Evolutionary conservation across 2,329 filamentous ascomycete genomes (phyloP), one percentile per base, ranked within the genome.

Genomic region (Cercospora brassicicola): DNA sequence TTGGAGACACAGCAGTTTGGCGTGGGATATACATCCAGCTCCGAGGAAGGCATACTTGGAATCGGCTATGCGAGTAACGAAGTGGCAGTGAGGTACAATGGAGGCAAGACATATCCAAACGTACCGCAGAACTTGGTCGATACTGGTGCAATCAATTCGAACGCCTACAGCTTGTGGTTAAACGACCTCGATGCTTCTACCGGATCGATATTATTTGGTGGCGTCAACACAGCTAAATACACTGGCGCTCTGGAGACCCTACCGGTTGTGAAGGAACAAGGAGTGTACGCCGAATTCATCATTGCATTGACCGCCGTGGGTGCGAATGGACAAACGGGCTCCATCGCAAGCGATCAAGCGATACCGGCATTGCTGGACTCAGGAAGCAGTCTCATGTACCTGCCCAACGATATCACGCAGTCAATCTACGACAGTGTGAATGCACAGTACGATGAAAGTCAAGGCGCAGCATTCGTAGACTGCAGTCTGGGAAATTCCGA

Each of bases 1-100:
- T 73, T 93, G 33, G 71, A 82, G 3, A 79, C 82, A 65, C 81
- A 93, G 65, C 90, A 93, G 74, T 92, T 94, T 73, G 91, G 91
- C 68, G 83, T 94, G 69, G 91, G 91, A 51, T 92, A 93, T 76
- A 76, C 71, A 0, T 89, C 87, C 2, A 82, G 74, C 51, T 88
- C 86, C 4, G 66, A 77, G 31, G 78, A 96, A 78, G 92, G 92
- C 45, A 92, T 98, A 51, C 79, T 97, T 20, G 94, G 94, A 18
- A 90, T 98, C 69, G 94, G 94, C 6, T 97, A 97, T 78, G 78
- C 85, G 0, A 78, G 84, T 71, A 95, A 96, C 78, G 94, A 97
- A 80, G 91, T 91, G 11, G 88, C 90, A 73, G 87, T 91, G 56
- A 84, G 85, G 62, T 83, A 87, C 70, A 85, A 83, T 8, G 82